phyloP scores from a whole-genome alignment of 768 basidiomycete species.

The Lentinus brumalis region DNA sequence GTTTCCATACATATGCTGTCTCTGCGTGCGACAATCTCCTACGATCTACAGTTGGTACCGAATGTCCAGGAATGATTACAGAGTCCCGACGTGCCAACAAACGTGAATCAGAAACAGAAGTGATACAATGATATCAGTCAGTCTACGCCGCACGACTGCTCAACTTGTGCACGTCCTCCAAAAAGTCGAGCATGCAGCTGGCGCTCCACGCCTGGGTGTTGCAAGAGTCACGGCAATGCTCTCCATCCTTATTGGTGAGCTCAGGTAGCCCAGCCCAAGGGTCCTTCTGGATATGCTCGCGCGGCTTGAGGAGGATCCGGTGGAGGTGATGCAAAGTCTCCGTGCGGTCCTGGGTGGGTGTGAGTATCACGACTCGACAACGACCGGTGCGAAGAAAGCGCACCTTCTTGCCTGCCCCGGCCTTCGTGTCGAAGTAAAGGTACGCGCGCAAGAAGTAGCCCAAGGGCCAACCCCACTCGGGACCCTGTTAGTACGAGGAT shows the following conservation, averaged over 20 bases:
- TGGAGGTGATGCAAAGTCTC: conserved; percentile 83
- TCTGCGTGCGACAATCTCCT: no score
- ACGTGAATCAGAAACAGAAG: no score
- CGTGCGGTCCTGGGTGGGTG: conserved; percentile 54
- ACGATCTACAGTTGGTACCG: no score
- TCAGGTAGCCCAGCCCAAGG: conserved; percentile 95
- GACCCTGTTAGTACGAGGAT: conserved; percentile 53
- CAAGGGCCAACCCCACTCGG: conserved; percentile 94
- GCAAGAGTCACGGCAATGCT: conserved; percentile 86
- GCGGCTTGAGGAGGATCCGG: conserved; percentile 66
- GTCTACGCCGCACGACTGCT: conserved; percentile 4
- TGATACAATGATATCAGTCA: not conserved
- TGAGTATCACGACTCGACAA: not conserved
- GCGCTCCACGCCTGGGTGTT: conserved; percentile 96
- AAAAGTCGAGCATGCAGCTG: conserved; percentile 87
- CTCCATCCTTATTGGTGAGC: conserved; percentile 83
- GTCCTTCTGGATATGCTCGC: conserved; percentile 75
- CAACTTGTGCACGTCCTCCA: conserved; percentile 68
- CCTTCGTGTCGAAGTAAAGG: conserved; percentile 78
- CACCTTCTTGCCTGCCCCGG: conserved; percentile 70
- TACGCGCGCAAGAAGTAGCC: conserved; percentile 96
- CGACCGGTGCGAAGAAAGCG: conserved; percentile 25
- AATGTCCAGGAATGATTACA: no score
- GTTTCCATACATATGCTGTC: no score
- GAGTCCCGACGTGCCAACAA: no score